phyloP scores from a whole-genome alignment of 345 rosid species.

The Pugionium dolabratum region DNA sequence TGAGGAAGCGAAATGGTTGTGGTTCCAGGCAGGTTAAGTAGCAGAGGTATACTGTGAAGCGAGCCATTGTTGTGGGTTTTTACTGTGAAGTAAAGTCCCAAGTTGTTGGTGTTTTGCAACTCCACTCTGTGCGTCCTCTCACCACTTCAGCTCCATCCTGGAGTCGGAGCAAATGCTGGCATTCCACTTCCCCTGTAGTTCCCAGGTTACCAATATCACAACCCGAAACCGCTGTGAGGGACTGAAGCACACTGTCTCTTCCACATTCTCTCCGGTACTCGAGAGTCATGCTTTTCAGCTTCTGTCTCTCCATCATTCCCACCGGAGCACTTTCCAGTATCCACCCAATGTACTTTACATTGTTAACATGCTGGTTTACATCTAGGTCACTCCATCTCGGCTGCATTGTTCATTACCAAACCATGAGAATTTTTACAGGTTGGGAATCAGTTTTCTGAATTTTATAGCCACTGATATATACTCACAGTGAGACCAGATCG shows the following conservation, averaged over 20 bases:
- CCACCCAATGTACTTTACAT: constrained; percentile 98
- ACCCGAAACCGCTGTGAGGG: constrained; percentile 70
- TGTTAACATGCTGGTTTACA: constrained; percentile 98
- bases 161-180: constrained; percentile 89
- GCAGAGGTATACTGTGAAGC: constrained; percentile 28
- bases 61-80: constrained; percentile 8
- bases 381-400: constrained; percentile 96
- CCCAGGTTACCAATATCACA: constrained; percentile 45
- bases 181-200: constrained; percentile 55
- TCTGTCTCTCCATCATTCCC: constrained; percentile 75
- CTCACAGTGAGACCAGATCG: constrained; percentile 85
- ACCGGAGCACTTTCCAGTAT: constrained; percentile 97
- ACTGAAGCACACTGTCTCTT: constrained; percentile 86
- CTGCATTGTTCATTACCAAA: constrained; percentile 44
- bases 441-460: background rate
- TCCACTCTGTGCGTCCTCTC: constrained; percentile 91
- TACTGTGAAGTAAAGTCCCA: constrained; percentile 29
- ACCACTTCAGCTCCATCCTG: constrained; percentile 89
- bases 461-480: background rate
- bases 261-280: constrained; percentile 98
- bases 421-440: constrained; percentile 8
- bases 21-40: constrained; percentile 22
- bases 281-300: constrained; percentile 73
- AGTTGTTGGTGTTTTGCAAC: constrained; percentile 56
- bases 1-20: constrained; percentile 21